Percentiles rank a stretch among this genome's conserved stretches.
Conservation (phyloP, 345 rosid species). For the Hibiscus trionum region DNA sequence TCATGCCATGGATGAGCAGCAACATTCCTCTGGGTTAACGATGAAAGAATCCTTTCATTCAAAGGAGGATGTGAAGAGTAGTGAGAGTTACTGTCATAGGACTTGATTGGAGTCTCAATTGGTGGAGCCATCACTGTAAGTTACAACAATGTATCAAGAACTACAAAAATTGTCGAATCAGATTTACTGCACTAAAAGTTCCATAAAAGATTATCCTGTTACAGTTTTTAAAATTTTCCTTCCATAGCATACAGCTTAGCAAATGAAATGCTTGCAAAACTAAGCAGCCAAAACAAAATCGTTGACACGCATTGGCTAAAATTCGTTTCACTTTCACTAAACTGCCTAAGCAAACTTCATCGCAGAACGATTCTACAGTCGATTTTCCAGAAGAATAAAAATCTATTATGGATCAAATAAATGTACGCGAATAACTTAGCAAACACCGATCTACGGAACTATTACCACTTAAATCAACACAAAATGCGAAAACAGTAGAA, state of each 20-base stretch:
- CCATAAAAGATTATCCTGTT: too few species aligned
- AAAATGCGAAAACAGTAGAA: neutral
- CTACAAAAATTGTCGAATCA: neutral
- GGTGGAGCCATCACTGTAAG: conserved; percentile 66
- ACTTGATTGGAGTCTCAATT: conserved; percentile 40
- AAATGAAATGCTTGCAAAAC: neutral
- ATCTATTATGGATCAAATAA: neutral
- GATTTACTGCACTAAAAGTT: neutral
- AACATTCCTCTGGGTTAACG: conserved; percentile 74
- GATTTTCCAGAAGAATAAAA: neutral
- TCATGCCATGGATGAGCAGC: conserved; percentile 99
- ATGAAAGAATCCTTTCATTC: conserved; percentile 87
- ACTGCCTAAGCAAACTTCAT: neutral
- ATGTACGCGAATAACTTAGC: neutral
- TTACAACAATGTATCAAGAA: neutral
- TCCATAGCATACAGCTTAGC: neutral
- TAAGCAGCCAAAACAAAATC: neutral
- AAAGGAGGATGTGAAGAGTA: conserved; percentile 52
- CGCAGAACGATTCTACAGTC: too few species aligned
- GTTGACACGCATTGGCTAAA: neutral
- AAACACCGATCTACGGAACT: conserved; percentile 11
- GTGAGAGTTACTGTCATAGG: conserved; percentile 15
- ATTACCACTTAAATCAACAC: neutral
- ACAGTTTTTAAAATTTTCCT: too few species aligned
- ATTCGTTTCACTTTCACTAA: neutral